Conservation (phyloP, 1,284 basidiomycete species). For the Ganoderma boninense region DNA sequence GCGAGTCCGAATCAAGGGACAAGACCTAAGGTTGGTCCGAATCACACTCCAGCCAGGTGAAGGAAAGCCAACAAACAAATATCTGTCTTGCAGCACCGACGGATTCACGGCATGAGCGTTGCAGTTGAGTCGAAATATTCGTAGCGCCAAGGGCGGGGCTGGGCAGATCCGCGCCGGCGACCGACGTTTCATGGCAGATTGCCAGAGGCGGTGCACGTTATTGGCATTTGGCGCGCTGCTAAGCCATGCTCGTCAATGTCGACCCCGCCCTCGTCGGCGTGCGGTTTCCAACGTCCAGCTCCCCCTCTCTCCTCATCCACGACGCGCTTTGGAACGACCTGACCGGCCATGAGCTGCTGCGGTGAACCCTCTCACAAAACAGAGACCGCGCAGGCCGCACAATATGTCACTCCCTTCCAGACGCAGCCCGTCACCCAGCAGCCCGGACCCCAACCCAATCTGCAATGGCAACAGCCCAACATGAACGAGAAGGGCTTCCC, state of each 20-base stretch:
- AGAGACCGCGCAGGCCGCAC: conserved; percentile 32
- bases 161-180: too few relatives aligned
- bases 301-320: conserved; percentile 8
- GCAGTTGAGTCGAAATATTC: too few relatives aligned
- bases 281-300: conserved; percentile 9
- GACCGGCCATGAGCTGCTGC: conserved; percentile 63
- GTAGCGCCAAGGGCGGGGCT: too few relatives aligned
- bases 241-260: conserved; percentile 2
- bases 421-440: conserved; percentile 55
- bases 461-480: conserved; percentile 34
- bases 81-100: too few relatives aligned
- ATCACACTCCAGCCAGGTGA: too few relatives aligned
- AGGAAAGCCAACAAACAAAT: not conserved
- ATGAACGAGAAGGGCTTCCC: conserved; percentile 44
- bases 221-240: conserved; percentile 8
- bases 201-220: conserved; percentile 8
- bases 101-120: not conserved
- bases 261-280: conserved; percentile 4
- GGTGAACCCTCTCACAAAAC: conserved; percentile 49
- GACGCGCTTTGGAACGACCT: conserved; percentile 16
- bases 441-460: conserved; percentile 46
- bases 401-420: conserved; percentile 35
- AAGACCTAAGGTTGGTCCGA: too few relatives aligned
- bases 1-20: too few relatives aligned
- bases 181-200: not conserved